Evolutionary conservation across 805 yeast species (phyloP), one percentile per base, ranked within the genome.

Genomic region (Wickerhamomyces bovis): DNA sequence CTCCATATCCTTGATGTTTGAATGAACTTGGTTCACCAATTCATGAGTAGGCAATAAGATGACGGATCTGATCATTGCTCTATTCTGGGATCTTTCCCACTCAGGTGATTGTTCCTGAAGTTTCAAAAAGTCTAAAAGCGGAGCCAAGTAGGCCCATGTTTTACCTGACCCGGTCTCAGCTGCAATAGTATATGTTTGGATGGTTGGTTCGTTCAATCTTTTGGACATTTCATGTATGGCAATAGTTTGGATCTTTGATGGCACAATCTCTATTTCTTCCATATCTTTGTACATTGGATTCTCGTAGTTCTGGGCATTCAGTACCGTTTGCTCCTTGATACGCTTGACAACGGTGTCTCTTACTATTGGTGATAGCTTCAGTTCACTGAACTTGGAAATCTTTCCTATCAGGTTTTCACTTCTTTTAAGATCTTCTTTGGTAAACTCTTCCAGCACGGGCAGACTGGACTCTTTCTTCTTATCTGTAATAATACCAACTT

Each of bases 101-200:
- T 62, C 58, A 6, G 68, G 71, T 0, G 64, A 60, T 12, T 44
- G 44, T 44, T 63, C 70, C 47, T 83, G 81, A 43, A 76, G 79
- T 49, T 80, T 77, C 52, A 90, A 64, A 52, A 77, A 79, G 42
- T 88, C 84, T 35, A 90, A 52, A 31, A 92, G 52, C 0, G 96
- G 90, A 0, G 85, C 80, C 50, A 94, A 61, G 59, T 90, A 92
- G 0, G 97, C 89, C 81, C 96, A 81, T 0, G 99, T 92, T 61
- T 92, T 92, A 9, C 99, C 99, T 0, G 96, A 85, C 0, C 99
- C 99, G 0, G 99, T 92, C 62, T 94, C 98, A 3, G 97, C 96
- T 0, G 98, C 97, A 45, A 92, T 65, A 2, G 94, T 79, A 69
- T 79, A 88, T 1, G 83, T 75, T 53, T 81, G 80, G 42, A 81